These are phyloP conservation scores for Thielaviopsis musarum DNA, from an alignment of 2,329 filamentous ascomycete genomes.

Conservation along the genomic window DNA sequence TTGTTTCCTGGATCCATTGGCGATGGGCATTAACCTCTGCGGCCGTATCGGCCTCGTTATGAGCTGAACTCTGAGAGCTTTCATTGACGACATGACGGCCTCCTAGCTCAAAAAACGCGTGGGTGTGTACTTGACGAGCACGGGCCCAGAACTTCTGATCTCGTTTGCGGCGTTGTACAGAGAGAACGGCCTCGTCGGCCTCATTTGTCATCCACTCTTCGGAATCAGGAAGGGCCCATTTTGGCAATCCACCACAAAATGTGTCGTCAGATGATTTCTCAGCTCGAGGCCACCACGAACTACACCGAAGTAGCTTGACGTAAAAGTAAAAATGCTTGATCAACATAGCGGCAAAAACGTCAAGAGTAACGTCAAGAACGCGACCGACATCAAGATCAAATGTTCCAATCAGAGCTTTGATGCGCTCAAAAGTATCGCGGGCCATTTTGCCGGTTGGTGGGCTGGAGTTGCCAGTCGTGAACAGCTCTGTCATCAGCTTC, in stretches of 20 bases:
- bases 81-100: constrained; percentile 41
- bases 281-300: constrained; percentile 89
- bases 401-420: constrained; percentile 89
- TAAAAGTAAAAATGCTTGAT: constrained; percentile 92
- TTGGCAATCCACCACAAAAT: constrained; percentile 53
- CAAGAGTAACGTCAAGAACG: constrained; percentile 83
- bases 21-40: constrained; percentile 39
- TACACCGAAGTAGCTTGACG: constrained; percentile 75
- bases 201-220: constrained; percentile 45
- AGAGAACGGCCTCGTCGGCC: constrained; percentile 46
- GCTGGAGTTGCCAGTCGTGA: constrained; percentile 64
- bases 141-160: constrained; percentile 69
- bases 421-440: constrained; percentile 71
- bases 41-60: constrained; percentile 34
- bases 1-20: constrained; percentile 67
- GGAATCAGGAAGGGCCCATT: constrained; percentile 67
- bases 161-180: constrained; percentile 40
- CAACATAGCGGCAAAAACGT: constrained; percentile 84
- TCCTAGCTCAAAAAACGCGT: constrained; percentile 81
- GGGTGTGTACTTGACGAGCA: constrained; percentile 57
- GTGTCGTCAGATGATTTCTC: constrained; percentile 20
- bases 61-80: constrained; percentile 11
- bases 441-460: constrained; percentile 61
- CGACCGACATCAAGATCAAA: constrained; percentile 94
- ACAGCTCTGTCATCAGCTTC: constrained; percentile 89